A percentile compares a stretch with the other conserved stretches of the same genome.
phyloP scores from a whole-genome alignment of 2,329 filamentous ascomycete genomes.

The Pseudogymnoascus sp. region DNA sequence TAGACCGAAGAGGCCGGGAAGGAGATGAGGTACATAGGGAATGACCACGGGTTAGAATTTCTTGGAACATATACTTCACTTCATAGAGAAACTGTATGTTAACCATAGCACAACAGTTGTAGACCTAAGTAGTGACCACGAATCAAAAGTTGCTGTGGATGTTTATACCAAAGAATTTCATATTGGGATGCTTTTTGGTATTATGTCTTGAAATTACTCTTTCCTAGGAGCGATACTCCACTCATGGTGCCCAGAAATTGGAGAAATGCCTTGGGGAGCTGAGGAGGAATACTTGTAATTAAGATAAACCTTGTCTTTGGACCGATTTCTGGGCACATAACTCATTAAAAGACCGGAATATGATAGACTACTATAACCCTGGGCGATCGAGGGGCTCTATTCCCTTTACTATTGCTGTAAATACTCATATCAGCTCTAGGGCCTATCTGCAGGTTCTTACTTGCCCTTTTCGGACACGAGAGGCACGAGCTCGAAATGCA shows the following conservation, averaged over 20 bases:
- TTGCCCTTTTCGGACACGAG: neutral
- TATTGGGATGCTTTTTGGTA: neutral
- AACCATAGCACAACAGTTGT: neutral
- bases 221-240: neutral
- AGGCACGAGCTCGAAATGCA: neutral
- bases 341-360: neutral
- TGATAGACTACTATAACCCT: neutral
- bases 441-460: neutral
- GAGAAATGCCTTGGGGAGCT: neutral
- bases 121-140: neutral
- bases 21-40: slow-evolving; percentile 18
- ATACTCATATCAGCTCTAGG: neutral
- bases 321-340: neutral
- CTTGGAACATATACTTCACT: neutral
- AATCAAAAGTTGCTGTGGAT: neutral
- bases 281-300: neutral
- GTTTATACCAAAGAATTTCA: neutral
- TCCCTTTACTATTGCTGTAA: neutral
- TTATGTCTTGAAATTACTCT: neutral
- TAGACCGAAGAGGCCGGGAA: slow-evolving; percentile 71
- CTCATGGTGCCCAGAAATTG: neutral
- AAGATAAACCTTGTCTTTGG: neutral
- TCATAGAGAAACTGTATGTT: neutral
- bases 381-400: neutral
- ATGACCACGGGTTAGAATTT: neutral